Conservation (phyloP, 306 rosid species). For the Myrica gale region DNA sequence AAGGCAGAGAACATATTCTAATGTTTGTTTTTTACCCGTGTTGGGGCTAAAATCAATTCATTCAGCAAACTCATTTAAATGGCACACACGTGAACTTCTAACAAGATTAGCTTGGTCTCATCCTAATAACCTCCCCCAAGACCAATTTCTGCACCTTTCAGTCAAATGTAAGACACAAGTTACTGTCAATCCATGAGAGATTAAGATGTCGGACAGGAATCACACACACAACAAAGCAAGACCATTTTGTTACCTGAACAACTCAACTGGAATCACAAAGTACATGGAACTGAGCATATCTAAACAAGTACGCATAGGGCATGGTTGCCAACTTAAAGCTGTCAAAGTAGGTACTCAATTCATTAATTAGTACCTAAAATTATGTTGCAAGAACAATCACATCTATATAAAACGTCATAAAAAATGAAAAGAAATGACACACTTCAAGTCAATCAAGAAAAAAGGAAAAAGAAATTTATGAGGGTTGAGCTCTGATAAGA, state of each 20-base stretch:
- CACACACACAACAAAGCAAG: not conserved
- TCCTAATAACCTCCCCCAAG: too few relatives aligned
- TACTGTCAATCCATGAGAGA: not conserved
- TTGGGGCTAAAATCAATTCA: too few relatives aligned
- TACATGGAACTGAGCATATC: not conserved
- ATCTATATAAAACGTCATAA: not conserved
- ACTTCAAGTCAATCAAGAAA: not conserved
- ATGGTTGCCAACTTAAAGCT: too few relatives aligned
- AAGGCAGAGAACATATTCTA: too few relatives aligned
- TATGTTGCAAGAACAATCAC: not conserved
- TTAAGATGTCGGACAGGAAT: not conserved
- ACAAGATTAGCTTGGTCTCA: too few relatives aligned
- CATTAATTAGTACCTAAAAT: not conserved
- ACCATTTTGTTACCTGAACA: not conserved
- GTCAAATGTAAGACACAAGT: not conserved
- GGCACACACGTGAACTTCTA: not conserved
- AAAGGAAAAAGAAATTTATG: not conserved
- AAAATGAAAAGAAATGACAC: not conserved
- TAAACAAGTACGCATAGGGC: too few relatives aligned
- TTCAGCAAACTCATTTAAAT: too few relatives aligned
- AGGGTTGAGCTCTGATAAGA: not conserved
- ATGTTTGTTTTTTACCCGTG: too few relatives aligned
- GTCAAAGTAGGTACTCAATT: too few relatives aligned
- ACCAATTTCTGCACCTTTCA: not conserved
- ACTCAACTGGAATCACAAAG: not conserved